Evolutionary conservation across 805 yeast species (phyloP).

Genomic region (Kockiozyma suomiensis): DNA sequence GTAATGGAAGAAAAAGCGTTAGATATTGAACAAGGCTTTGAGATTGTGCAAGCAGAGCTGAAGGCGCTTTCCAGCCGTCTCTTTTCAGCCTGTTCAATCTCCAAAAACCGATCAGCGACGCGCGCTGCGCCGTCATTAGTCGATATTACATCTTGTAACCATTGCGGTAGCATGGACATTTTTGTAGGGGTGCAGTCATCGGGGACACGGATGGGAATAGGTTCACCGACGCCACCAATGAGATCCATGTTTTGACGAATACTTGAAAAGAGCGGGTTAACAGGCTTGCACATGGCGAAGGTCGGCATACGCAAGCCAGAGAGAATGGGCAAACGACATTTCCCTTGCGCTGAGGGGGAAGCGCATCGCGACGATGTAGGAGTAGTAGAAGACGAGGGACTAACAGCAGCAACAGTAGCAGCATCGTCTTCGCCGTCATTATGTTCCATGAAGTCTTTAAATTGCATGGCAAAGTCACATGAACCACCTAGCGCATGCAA

Average conservation of each 20-base stretch:
- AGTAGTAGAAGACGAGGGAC: not conserved
- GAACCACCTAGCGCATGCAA: constrained; percentile 15
- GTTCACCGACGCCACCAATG: constrained; percentile 38
- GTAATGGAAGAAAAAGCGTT: not conserved
- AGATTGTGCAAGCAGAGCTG: constrained; percentile 7
- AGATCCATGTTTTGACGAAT: constrained; percentile 39
- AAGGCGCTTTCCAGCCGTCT: constrained; percentile 59
- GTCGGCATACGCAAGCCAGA: constrained; percentile 38
- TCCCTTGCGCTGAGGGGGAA: not conserved
- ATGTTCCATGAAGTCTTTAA: constrained; percentile 4
- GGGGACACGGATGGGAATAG: constrained; percentile 36
- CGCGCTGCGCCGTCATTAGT: constrained; percentile 46
- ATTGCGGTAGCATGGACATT: constrained; percentile 50
- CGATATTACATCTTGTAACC: constrained; percentile 52
- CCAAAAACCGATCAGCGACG: constrained; percentile 59
- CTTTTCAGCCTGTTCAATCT: constrained; percentile 70
- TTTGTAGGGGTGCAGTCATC: constrained; percentile 24
- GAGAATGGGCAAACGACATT: constrained; percentile 34
- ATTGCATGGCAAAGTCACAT: constrained; percentile 15
- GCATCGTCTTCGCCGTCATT: too few relatives aligned
- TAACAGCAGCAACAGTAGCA: not conserved
- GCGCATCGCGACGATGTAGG: not conserved
- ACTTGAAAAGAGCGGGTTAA: constrained; percentile 38
- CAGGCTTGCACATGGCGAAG: constrained; percentile 33
- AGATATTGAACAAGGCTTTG: not conserved